Conservation (phyloP, 805 yeast genomes). For the Ogataea angusta region DNA sequence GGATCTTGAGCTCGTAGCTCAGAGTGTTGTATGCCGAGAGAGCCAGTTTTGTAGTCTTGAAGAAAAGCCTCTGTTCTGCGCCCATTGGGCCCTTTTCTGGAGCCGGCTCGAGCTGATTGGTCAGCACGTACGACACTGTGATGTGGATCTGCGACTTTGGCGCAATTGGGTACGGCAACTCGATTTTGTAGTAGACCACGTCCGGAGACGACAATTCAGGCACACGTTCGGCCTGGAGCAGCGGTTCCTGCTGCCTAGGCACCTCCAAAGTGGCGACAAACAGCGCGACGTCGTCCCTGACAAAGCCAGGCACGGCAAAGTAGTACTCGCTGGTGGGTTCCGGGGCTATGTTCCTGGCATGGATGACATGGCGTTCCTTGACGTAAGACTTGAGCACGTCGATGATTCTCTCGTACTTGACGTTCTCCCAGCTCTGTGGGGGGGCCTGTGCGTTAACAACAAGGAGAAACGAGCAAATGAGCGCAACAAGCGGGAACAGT, state of each 20-base stretch:
- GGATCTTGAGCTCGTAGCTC: slow-evolving; percentile 14
- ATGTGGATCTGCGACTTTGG: slow-evolving; percentile 56
- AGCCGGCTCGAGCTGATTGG: slow-evolving; percentile 49
- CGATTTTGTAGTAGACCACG: slow-evolving; percentile 44
- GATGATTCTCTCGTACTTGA: slow-evolving; percentile 49
- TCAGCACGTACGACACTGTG: slow-evolving; percentile 45
- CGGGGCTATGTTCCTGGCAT: slow-evolving; percentile 54
- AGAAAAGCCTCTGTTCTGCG: slow-evolving; percentile 58
- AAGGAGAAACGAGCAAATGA: slow-evolving; percentile 3
- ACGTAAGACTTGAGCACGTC: slow-evolving; percentile 68
- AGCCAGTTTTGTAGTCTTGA: slow-evolving; percentile 50
- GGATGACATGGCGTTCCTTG: slow-evolving; percentile 56
- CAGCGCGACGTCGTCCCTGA: slow-evolving; percentile 27
- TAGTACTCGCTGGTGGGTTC: slow-evolving; percentile 55
- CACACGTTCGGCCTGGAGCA: slow-evolving; percentile 21
- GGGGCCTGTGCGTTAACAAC: slow-evolving; percentile 14
- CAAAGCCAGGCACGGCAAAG: slow-evolving; percentile 52
- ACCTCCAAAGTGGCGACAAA: slow-evolving; percentile 21
- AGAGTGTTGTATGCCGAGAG: slow-evolving; percentile 60
- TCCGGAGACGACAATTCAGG: slow-evolving; percentile 11
- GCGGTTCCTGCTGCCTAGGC: slow-evolving; percentile 20
- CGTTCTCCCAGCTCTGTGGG: slow-evolving; percentile 51
- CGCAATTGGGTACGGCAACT: slow-evolving; percentile 62
- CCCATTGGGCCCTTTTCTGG: slow-evolving; percentile 62
- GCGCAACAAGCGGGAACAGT: slow-evolving; percentile 1